These are phyloP conservation scores for Gilbertella persicaria DNA, from an alignment of 371 early-diverging fungal genomes.

Conservation along the genomic window DNA sequence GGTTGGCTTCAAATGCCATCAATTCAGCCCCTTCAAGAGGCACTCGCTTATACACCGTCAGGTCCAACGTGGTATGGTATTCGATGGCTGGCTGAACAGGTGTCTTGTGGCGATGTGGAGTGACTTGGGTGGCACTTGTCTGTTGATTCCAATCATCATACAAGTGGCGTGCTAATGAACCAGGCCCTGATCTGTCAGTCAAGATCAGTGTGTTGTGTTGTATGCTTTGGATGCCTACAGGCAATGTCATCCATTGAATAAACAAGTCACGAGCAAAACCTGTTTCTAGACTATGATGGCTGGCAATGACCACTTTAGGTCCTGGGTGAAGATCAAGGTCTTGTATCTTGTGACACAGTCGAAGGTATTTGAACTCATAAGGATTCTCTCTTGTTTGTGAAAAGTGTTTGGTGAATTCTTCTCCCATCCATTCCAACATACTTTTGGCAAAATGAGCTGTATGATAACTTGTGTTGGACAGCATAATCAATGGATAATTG, in stretches of 20 bases:
- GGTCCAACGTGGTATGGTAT: constrained; percentile 44
- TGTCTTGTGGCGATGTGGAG: constrained; percentile 6
- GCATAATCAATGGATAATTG: constrained; percentile 72
- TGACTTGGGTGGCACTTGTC: constrained; percentile 6
- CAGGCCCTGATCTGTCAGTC: constrained; percentile 75
- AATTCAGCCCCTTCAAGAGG: constrained; percentile 91
- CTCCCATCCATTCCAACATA: constrained; percentile 97
- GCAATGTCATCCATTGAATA: constrained; percentile 60
- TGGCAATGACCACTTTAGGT: constrained; percentile 86
- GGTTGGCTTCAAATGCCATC: constrained; percentile 59
- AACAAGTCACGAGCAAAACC: constrained; percentile 86
- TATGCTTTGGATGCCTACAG: not conserved
- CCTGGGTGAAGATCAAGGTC: constrained; percentile 73
- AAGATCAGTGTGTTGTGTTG: constrained; percentile 69
- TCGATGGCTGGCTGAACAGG: constrained; percentile 51
- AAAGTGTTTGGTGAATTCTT: constrained; percentile 72
- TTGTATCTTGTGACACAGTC: constrained; percentile 65
- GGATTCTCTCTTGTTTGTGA: constrained; percentile 80
- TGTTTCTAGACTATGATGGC: constrained; percentile 72
- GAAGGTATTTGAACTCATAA: constrained; percentile 84
- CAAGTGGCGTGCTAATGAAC: constrained; percentile 70
- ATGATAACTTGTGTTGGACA: constrained; percentile 75
- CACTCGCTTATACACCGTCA: constrained; percentile 58
- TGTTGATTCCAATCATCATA: constrained; percentile 69
- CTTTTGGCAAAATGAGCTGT: constrained; percentile 83